Percentiles rank a stretch among this genome's conserved stretches.
phyloP scores from a whole-genome alignment of 345 rosid species.

The Gossypium turneri region DNA sequence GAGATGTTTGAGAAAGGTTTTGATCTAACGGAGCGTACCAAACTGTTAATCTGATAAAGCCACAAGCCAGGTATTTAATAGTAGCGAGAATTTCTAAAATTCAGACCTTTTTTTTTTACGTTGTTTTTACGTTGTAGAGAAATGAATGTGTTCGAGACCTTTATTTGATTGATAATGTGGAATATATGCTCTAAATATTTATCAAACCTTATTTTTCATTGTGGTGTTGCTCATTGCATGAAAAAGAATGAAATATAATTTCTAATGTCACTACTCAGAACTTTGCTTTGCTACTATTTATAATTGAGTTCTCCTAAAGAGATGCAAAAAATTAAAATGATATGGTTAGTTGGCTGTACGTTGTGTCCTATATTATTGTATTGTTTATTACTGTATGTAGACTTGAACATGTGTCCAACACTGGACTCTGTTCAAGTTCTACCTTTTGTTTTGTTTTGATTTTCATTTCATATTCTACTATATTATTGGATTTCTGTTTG shows the following conservation, averaged over 20 bases:
- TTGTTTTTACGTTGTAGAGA: not conserved
- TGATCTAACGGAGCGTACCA: constrained; percentile 9
- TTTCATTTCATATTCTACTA: not conserved
- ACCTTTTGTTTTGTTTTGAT: not conserved
- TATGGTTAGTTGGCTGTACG: not conserved
- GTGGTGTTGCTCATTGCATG: not conserved
- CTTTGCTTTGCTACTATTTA: not conserved
- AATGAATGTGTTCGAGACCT: not conserved
- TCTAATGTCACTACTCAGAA: not conserved
- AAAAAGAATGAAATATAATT: constrained; percentile 4
- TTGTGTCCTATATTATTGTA: not conserved
- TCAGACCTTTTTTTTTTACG: not conserved
- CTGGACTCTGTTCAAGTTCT: not conserved
- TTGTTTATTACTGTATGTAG: not conserved
- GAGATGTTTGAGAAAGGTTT: constrained; percentile 34
- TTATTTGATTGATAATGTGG: constrained; percentile 5
- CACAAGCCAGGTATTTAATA: constrained; percentile 2
- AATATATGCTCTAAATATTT: not conserved
- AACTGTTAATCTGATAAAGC: constrained; percentile 7
- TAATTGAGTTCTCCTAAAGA: not conserved
- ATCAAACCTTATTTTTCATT: not conserved
- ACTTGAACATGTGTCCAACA: not conserved
- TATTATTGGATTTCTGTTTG: not conserved
- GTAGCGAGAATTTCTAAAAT: constrained; percentile 3
- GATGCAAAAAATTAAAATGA: not conserved